Conservation (phyloP, 768 basidiomycete genomes). For the Mycena haematopus region DNA sequence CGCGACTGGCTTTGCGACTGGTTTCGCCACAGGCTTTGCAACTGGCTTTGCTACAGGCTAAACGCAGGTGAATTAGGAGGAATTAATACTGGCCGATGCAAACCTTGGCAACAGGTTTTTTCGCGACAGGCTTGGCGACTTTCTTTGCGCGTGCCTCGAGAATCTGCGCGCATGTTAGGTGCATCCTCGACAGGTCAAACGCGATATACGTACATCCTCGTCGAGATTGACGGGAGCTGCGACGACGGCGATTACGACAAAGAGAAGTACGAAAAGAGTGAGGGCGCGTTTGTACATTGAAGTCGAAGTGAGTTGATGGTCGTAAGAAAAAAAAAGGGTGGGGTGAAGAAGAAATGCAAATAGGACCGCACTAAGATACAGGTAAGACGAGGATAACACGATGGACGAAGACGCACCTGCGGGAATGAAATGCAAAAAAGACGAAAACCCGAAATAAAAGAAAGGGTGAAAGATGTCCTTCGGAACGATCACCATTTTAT, state of each 20-base stretch:
- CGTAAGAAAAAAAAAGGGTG: background rate
- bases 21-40: background rate
- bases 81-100: too few relatives aligned
- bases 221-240: slow-evolving; percentile 8
- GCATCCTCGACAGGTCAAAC: background rate
- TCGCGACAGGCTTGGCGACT: too few relatives aligned
- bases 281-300: slow-evolving; percentile 8
- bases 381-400: background rate
- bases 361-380: background rate
- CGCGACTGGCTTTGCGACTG: background rate
- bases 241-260: slow-evolving; percentile 5
- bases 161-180: background rate
- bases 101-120: background rate
- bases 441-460: too few relatives aligned
- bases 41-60: too few relatives aligned
- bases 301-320: background rate
- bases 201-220: slow-evolving; percentile 1
- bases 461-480: too few relatives aligned
- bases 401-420: background rate
- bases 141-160: background rate
- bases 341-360: background rate
- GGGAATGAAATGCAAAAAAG: background rate
- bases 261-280: slow-evolving; percentile 10
- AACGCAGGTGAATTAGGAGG: too few relatives aligned
- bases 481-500: too few relatives aligned